phyloP scores from a whole-genome alignment of 169 alveolate species.

The Plasmodium relictum region DNA sequence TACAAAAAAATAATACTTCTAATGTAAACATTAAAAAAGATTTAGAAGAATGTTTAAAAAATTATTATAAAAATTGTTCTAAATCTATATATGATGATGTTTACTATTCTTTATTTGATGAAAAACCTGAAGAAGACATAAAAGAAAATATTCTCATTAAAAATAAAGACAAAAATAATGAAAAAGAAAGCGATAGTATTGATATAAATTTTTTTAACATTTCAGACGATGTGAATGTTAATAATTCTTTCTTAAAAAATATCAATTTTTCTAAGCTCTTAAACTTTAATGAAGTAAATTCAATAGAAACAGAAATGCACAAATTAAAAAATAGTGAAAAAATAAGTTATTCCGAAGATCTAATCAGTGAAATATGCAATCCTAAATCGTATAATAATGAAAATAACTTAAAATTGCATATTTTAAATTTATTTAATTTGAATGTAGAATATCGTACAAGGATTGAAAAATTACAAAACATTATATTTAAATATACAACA shows the following conservation, averaged over 20 bases:
- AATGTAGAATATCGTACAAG: neutral
- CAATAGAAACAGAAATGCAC: neutral
- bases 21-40: constrained; percentile 22
- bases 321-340: neutral
- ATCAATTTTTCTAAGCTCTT: neutral
- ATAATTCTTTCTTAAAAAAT: constrained; percentile 18
- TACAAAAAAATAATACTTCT: constrained; percentile 14
- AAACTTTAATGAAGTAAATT: neutral
- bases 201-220: neutral
- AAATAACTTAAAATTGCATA: neutral
- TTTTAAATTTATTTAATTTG: constrained; percentile 1
- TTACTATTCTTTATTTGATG: constrained; percentile 18
- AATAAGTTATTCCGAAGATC: neutral
- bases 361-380: neutral
- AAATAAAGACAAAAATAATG: neutral
- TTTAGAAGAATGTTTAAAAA: constrained; percentile 25
- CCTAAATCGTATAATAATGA: neutral
- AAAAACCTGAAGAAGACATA: neutral
- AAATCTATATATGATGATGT: constrained; percentile 27
- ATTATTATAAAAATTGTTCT: constrained; percentile 28
- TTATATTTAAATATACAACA: constrained; percentile 24
- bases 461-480: constrained; percentile 16
- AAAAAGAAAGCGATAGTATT: neutral
- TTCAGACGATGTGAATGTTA: neutral
- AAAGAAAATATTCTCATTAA: neutral